phyloP scores from a whole-genome alignment of 495 filamentous ascomycete genomes.

The Aspergillus steynii region DNA sequence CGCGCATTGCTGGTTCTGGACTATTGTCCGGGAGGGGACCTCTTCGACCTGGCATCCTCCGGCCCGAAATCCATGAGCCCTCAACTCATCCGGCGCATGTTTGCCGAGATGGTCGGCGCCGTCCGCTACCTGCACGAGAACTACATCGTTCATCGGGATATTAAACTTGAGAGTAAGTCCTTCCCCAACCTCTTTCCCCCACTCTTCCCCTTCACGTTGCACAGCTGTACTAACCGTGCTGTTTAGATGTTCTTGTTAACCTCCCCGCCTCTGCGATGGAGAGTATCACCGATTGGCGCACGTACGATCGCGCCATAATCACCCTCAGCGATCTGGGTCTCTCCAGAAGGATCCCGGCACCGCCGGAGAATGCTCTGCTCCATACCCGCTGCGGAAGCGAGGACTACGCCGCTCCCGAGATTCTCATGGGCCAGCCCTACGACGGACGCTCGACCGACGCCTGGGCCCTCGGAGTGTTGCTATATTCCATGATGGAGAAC shows the following conservation, averaged over 20 bases:
- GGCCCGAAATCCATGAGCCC: constrained; percentile 64
- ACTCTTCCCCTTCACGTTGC: background rate
- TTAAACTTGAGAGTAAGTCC: constrained; percentile 92
- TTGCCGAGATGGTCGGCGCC: constrained; percentile 83
- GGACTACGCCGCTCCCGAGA: constrained; percentile 95
- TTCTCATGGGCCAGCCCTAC: constrained; percentile 92
- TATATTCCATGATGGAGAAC: constrained; percentile 92
- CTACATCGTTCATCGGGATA: constrained; percentile 92
- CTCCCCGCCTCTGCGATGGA: constrained; percentile 58
- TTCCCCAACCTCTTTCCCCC: background rate
- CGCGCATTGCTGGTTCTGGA: constrained; percentile 82
- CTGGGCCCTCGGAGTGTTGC: constrained; percentile 90
- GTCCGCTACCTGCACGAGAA: constrained; percentile 80
- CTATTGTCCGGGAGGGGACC: constrained; percentile 90
- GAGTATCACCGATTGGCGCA: constrained; percentile 59
- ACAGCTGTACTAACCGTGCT: constrained; percentile 27
- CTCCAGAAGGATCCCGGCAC: constrained; percentile 74
- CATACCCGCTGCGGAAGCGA: constrained; percentile 92
- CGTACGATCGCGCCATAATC: constrained; percentile 75
- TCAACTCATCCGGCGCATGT: constrained; percentile 76
- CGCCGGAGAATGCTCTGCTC: constrained; percentile 69
- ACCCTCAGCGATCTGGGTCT: constrained; percentile 92
- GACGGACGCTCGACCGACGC: constrained; percentile 91
- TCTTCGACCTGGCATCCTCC: constrained; percentile 84
- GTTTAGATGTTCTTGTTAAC: constrained; percentile 85